Evolutionary conservation across 306 rosid genomes (phyloP).

Genomic region (Geum urbanum): DNA sequence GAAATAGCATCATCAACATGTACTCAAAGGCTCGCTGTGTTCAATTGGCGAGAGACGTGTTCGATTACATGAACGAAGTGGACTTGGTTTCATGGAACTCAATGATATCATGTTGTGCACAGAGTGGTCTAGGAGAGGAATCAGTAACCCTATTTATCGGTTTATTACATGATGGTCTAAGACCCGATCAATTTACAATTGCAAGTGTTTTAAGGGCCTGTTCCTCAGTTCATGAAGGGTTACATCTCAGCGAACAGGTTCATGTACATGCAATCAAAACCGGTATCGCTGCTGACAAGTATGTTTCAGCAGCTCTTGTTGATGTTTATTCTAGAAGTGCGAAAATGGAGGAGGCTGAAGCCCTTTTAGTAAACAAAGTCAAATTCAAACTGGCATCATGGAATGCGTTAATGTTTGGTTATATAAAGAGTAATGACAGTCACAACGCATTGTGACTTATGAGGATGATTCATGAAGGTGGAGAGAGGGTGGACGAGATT

Average conservation of each 20-base stretch:
- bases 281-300: constrained; percentile 43
- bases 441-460: constrained; percentile 53
- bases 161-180: constrained; percentile 42
- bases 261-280: constrained; percentile 57
- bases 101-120: constrained; percentile 55
- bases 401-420: constrained; percentile 83
- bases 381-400: constrained; percentile 69
- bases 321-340: constrained; percentile 68
- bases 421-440: constrained; percentile 37
- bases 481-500: constrained; percentile 47
- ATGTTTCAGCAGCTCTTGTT: constrained; percentile 66
- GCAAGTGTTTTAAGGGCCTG: constrained; percentile 69
- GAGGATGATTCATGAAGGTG: constrained; percentile 42
- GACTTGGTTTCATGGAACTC: constrained; percentile 88
- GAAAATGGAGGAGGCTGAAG: constrained; percentile 60
- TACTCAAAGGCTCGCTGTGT: constrained; percentile 53
- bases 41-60: constrained; percentile 38
- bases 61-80: constrained; percentile 44
- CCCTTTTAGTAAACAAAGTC: constrained; percentile 43
- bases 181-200: constrained; percentile 66
- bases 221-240: constrained; percentile 52
- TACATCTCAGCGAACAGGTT: constrained; percentile 44
- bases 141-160: constrained; percentile 42
- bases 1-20: constrained; percentile 68
- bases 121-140: constrained; percentile 47